Percentiles rank a stretch among this genome's conserved stretches.
Evolutionary conservation across 148 eudicot genomes (phyloP).

Genomic region (Persicaria tinctoria): DNA sequence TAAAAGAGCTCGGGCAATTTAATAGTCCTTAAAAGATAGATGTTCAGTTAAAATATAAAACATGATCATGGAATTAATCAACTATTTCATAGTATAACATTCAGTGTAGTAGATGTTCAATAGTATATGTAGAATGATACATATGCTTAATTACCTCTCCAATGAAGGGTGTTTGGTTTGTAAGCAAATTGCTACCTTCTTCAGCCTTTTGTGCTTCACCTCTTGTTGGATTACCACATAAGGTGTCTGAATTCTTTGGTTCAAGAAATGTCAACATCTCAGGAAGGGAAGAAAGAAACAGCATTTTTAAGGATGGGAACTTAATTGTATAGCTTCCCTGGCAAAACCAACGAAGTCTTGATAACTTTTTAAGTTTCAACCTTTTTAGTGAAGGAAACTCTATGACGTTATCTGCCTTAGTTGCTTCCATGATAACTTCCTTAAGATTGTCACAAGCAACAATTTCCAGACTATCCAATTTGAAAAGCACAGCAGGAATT

Average conservation of each 20-base stretch:
- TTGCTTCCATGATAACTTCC: background rate
- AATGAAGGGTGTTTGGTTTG: background rate
- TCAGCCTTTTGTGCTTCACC: background rate
- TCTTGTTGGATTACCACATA: background rate
- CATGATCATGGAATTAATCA: background rate
- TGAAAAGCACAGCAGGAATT: background rate
- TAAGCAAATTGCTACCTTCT: background rate
- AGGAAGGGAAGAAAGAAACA: background rate
- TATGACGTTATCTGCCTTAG: background rate
- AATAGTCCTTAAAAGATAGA: background rate
- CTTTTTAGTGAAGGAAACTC: conserved; percentile 7
- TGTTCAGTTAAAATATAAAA: background rate
- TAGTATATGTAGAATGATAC: background rate
- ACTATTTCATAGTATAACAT: background rate
- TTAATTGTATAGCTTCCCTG: background rate
- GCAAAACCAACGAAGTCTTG: background rate
- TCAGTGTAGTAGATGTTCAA: background rate
- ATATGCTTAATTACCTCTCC: conserved; percentile 1
- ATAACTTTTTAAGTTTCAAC: conserved; percentile 2
- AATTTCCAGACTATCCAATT: background rate
- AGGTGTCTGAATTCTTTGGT: background rate
- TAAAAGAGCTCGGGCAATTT: background rate
- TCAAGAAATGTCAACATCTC: conserved; percentile 1
- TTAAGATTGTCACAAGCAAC: background rate
- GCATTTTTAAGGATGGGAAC: conserved; percentile 1